A percentile compares a stretch with the other conserved stretches of the same genome.
Evolutionary conservation across 1,139 yeast genomes (phyloP).

Genomic region (Geotrichum candidum): DNA sequence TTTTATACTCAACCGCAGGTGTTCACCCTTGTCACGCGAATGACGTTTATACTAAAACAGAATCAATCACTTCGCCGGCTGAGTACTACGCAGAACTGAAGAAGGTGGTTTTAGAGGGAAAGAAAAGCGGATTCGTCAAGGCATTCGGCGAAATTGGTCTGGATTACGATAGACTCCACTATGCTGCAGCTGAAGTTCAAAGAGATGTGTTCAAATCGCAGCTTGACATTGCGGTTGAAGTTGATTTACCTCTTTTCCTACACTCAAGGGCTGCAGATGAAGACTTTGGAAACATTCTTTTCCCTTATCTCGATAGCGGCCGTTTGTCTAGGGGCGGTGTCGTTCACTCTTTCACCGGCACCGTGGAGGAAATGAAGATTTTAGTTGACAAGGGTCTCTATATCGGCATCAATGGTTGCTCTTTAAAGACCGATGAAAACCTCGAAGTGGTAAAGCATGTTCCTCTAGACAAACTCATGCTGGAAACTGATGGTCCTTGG

Average conservation of each 20-base stretch:
- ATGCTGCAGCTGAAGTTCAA: conserved; percentile 65
- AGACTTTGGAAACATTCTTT: conserved; percentile 62
- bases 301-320: conserved; percentile 48
- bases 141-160: conserved; percentile 93
- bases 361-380: conserved; percentile 50
- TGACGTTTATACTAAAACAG: conserved; percentile 39
- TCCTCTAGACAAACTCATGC: conserved; percentile 63
- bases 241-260: conserved; percentile 67
- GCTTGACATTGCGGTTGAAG: conserved; percentile 52
- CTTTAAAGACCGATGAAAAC: conserved; percentile 72
- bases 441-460: conserved; percentile 56
- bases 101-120: conserved; percentile 47
- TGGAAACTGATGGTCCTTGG: conserved; percentile 99
- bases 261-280: conserved; percentile 87
- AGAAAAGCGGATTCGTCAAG: conserved; percentile 38
- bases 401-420: conserved; percentile 89
- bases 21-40: conserved; percentile 89
- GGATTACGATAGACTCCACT: conserved; percentile 84
- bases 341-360: conserved; percentile 92
- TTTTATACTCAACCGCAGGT: conserved; percentile 67
- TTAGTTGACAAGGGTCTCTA: conserved; percentile 56
- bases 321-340: conserved; percentile 49
- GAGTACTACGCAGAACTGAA: conserved; percentile 46
- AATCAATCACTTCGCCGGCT: conserved; percentile 24
- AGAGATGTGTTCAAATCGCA: conserved; percentile 62